A percentile compares a stretch with the other conserved stretches of the same genome.
Conservation (phyloP, 2,329 filamentous ascomycete genomes). For the Phyllachora maydis region DNA sequence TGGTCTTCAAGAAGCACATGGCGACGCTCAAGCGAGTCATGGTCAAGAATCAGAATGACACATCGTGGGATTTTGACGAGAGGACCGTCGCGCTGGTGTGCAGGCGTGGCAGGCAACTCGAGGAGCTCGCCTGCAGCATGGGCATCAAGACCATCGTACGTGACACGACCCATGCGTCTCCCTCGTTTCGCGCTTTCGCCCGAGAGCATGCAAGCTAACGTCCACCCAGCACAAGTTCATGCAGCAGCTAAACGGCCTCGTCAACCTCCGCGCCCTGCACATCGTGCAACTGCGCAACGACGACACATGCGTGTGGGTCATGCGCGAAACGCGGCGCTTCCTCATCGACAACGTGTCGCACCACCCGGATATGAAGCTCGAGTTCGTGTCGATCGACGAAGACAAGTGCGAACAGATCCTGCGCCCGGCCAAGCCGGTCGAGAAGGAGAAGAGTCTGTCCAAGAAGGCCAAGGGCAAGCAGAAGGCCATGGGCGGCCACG, state of each 20-base stretch:
- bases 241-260: slow-evolving; percentile 30
- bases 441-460: slow-evolving; percentile 15
- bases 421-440: slow-evolving; percentile 13
- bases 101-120: slow-evolving; percentile 21
- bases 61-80: slow-evolving; percentile 34
- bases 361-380: slow-evolving; percentile 29
- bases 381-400: slow-evolving; percentile 34
- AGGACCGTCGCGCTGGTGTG: slow-evolving; percentile 33
- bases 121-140: slow-evolving; percentile 35
- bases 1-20: slow-evolving; percentile 37
- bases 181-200: too few species aligned
- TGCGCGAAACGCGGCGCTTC: slow-evolving; percentile 35
- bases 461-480: slow-evolving; percentile 11
- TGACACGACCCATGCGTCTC: slow-evolving; percentile 5
- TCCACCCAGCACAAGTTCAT: slow-evolving; percentile 31
- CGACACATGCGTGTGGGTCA: slow-evolving; percentile 33
- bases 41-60: slow-evolving; percentile 33
- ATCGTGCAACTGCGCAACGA: slow-evolving; percentile 31
- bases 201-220: slow-evolving; percentile 1
- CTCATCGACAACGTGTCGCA: slow-evolving; percentile 36
- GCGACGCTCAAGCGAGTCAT: slow-evolving; percentile 30
- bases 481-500: slow-evolving; percentile 1
- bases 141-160: slow-evolving; percentile 31
- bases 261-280: slow-evolving; percentile 31
- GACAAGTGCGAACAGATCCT: slow-evolving; percentile 26